These are phyloP conservation scores for Flaveria bidentis DNA, from an alignment of 129 eudicot species.

Conservation along the genomic window DNA sequence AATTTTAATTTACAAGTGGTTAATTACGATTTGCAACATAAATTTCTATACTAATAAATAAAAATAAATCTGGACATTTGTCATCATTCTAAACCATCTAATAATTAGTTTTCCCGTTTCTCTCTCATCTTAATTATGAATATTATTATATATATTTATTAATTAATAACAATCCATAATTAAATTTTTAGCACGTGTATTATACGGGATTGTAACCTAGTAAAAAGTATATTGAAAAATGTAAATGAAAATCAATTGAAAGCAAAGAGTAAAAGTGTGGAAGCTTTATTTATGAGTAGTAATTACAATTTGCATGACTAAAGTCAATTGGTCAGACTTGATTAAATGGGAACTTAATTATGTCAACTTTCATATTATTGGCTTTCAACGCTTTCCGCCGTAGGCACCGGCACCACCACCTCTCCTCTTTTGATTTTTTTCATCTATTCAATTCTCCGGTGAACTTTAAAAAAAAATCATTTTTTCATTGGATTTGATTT, in stretches of 20 bases:
- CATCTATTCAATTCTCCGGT: not conserved
- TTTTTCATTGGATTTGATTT: no score
- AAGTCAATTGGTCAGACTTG: not conserved
- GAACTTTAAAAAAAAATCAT: no score
- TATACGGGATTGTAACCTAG: no score
- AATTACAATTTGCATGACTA: not conserved
- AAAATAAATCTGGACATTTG: no score
- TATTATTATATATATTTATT: not conserved
- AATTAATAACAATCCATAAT: not conserved
- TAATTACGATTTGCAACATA: no score
- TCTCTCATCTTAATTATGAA: no score
- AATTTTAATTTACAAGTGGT: no score
- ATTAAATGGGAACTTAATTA: not conserved
- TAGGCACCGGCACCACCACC: not conserved
- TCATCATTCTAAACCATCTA: no score
- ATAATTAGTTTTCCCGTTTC: no score
- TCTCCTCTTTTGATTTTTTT: not conserved
- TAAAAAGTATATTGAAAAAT: not conserved
- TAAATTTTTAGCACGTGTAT: no score
- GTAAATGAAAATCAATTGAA: not conserved
- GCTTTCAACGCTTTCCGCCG: not conserved
- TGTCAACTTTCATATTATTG: constrained; percentile 1
- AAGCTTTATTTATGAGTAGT: constrained; percentile 5
- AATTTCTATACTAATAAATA: no score
- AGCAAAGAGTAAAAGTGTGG: not conserved